Evolutionary conservation across 371 early-diverging fungal genomes (phyloP).

Genomic region (Lichtheimia ornata): DNA sequence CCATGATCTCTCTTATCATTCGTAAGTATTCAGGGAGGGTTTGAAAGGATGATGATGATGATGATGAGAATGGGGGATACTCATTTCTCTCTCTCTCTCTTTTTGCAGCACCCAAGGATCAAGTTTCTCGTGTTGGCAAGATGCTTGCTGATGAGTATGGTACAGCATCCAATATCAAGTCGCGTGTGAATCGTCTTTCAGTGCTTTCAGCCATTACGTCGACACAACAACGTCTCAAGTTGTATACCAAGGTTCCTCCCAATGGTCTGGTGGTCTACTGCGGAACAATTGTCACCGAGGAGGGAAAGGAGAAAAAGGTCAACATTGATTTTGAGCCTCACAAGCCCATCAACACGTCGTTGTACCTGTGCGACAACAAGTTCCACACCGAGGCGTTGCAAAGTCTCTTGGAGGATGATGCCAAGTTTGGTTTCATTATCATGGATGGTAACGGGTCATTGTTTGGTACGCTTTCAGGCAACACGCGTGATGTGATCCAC

Average conservation of each 20-base stretch:
- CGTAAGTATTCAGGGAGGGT: conserved; percentile 49
- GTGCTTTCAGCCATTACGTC: conserved; percentile 99
- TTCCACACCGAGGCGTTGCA: conserved; percentile 98
- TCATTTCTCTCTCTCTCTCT: too few species aligned
- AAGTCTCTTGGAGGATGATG: conserved; percentile 94
- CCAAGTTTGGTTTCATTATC: conserved; percentile 99
- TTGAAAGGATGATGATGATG: too few species aligned
- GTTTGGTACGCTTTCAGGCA: conserved; percentile 98
- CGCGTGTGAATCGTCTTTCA: conserved; percentile 98
- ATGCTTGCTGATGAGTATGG: conserved; percentile 99
- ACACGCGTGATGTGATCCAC: conserved; percentile 96
- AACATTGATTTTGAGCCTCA: conserved; percentile 99
- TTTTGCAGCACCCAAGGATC: conserved; percentile 83
- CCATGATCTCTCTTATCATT: conserved; percentile 99
- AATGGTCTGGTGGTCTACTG: conserved; percentile 97
- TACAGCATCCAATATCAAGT: conserved; percentile 99
- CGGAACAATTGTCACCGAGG: conserved; percentile 97
- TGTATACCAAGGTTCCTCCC: conserved; percentile 90
- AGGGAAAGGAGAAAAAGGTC: conserved; percentile 99
- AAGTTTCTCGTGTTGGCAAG: conserved; percentile 89
- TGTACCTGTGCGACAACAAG: conserved; percentile 99
- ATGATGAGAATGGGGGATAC: not conserved
- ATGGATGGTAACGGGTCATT: conserved; percentile 99
- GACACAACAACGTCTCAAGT: conserved; percentile 97
- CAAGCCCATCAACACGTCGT: conserved; percentile 99